phyloP scores from a whole-genome alignment of 2,329 filamentous ascomycete genomes.

The Calonectria leucothoes region DNA sequence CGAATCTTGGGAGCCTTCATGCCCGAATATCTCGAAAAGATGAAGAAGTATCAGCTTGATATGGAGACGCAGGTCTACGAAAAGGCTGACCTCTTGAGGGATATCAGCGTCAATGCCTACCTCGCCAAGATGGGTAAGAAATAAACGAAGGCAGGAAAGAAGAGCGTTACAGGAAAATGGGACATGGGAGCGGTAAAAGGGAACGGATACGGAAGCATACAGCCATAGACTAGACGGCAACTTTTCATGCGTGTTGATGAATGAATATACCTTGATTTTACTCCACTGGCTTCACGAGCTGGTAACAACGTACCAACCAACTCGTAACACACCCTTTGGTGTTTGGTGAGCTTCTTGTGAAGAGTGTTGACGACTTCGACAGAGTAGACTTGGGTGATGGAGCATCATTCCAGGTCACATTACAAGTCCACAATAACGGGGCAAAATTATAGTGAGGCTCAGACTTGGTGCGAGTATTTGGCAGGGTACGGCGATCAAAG shows the following conservation, averaged over 20 bases:
- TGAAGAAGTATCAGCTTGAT: conserved; percentile 46
- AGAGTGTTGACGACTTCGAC: too few relatives aligned
- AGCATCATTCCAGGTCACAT: too few relatives aligned
- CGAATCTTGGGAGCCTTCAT: conserved; percentile 73
- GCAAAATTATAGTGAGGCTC: too few relatives aligned
- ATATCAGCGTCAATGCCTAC: conserved; percentile 12
- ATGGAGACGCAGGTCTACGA: conserved; percentile 16
- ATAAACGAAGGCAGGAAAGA: not conserved
- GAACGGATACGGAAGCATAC: conserved; percentile 1
- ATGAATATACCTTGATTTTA: not conserved
- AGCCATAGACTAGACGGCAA: conserved; percentile 1
- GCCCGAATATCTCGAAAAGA: conserved; percentile 63
- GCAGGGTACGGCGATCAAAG: too few relatives aligned
- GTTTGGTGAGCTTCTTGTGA: not conserved
- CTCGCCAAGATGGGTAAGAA: conserved; percentile 18
- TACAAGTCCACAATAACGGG: too few relatives aligned
- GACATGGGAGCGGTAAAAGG: not conserved
- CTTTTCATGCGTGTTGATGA: not conserved
- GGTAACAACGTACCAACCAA: not conserved
- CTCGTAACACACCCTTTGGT: not conserved
- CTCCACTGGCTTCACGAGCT: not conserved
- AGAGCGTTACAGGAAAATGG: not conserved
- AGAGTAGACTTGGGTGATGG: too few relatives aligned
- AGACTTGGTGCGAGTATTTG: too few relatives aligned
- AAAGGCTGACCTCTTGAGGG: conserved; percentile 5